Evolutionary conservation across 805 yeast genomes (phyloP).

Genomic region (Starmerella vaccinii): DNA sequence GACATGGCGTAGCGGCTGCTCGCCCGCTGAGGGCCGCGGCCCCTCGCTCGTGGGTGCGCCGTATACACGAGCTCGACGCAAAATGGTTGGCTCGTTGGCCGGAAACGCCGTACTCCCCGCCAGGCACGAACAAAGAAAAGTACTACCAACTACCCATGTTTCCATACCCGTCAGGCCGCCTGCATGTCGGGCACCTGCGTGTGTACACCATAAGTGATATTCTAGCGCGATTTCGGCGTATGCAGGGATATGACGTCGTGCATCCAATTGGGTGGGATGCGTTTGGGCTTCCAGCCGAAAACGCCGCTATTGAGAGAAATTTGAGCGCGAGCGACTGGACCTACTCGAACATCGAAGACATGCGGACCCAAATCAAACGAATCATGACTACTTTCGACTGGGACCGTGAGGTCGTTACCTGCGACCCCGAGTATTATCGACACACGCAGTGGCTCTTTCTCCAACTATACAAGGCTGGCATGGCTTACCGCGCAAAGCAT

Average conservation of each 20-base stretch:
- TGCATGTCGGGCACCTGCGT: constrained; percentile 90
- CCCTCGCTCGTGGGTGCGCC: background rate
- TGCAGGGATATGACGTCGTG: constrained; percentile 65
- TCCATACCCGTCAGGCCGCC: constrained; percentile 89
- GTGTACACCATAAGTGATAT: constrained; percentile 88
- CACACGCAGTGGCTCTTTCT: constrained; percentile 87
- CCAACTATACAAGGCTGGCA: constrained; percentile 57
- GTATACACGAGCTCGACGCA: constrained; percentile 22
- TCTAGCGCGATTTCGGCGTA: constrained; percentile 63
- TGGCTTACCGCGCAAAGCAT: constrained; percentile 78
- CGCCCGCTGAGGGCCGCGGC: background rate
- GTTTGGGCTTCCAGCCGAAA: constrained; percentile 95
- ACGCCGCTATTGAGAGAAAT: constrained; percentile 85
- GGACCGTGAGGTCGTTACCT: constrained; percentile 82
- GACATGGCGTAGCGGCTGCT: background rate
- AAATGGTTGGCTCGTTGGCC: constrained; percentile 30
- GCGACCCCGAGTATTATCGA: constrained; percentile 76
- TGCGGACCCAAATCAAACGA: constrained; percentile 69
- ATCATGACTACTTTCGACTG: constrained; percentile 88
- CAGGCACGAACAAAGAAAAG: constrained; percentile 25
- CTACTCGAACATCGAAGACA: constrained; percentile 58
- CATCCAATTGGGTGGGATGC: constrained; percentile 99
- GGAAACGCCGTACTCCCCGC: background rate
- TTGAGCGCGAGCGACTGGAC: constrained; percentile 83
- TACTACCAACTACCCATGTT: constrained; percentile 77